Evolutionary conservation across 2,329 filamentous ascomycete genomes (phyloP).

Genomic region (Apiospora hydei): DNA sequence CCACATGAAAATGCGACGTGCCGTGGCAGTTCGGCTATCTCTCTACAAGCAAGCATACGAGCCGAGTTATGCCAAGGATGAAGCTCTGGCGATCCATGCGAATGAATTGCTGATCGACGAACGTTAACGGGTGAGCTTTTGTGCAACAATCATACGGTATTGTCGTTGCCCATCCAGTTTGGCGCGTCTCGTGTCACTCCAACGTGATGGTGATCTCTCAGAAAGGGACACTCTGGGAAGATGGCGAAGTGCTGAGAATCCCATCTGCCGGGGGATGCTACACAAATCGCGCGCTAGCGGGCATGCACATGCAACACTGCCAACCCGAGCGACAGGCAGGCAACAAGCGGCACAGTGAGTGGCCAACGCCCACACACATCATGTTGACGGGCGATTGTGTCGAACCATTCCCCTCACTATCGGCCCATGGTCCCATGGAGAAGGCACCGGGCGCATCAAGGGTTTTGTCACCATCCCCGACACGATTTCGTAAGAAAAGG

Average conservation of each 20-base stretch:
- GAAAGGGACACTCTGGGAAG: neutral
- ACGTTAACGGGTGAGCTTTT: slow-evolving; percentile 2
- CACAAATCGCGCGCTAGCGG: slow-evolving; percentile 12
- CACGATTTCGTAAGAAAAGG: neutral
- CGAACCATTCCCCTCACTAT: slow-evolving; percentile 15
- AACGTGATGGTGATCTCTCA: slow-evolving; percentile 3
- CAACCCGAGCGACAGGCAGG: neutral
- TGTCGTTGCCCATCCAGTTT: neutral
- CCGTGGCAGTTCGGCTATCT: slow-evolving; percentile 6
- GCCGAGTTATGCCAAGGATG: neutral
- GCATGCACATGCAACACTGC: slow-evolving; percentile 11
- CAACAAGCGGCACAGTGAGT: neutral
- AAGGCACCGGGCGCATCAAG: neutral
- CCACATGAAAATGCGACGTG: slow-evolving; percentile 8
- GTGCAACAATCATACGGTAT: slow-evolving; percentile 19
- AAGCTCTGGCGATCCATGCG: neutral
- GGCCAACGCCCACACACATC: slow-evolving; percentile 2
- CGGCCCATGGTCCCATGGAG: slow-evolving; percentile 14
- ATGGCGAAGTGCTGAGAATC: slow-evolving; percentile 19
- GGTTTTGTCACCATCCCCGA: neutral
- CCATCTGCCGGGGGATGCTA: slow-evolving; percentile 17
- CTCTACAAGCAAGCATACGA: neutral
- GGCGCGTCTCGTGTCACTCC: slow-evolving; percentile 1
- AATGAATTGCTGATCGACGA: neutral
- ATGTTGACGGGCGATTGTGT: neutral